Evolutionary conservation across 2,329 filamentous ascomycete genomes (phyloP), one percentile per base, ranked within the genome.

Genomic region (Colletotrichum phormii): DNA sequence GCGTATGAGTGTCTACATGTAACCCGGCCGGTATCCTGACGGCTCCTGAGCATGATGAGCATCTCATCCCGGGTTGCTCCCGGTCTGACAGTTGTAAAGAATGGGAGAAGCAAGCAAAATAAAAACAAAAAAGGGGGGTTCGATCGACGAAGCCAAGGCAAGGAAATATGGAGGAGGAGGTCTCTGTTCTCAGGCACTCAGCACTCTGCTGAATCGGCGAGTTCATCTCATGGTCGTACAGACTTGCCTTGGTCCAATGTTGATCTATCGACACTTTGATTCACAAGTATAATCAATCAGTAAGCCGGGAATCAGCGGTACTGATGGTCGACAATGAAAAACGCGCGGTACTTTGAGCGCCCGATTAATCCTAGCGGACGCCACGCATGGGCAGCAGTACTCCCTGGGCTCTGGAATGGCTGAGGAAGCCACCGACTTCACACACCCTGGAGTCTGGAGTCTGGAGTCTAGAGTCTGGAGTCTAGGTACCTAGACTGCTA

Each of bases 61-160:
- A 58, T 64, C 6, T 60, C 33, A 22, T 72, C 54, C 69, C 59
- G 70, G 54, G 24, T 29, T 42, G 53, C 33, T 60, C 46, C 70
- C 70, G 33, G 70, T 64, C 33, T 60, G 64, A 59, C 33, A 55
- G 65, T 51, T 53, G 53, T 22, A 42, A 22, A 60, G 37, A 49
- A 49, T n/a, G 42, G 42, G 15, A 49, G 3, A n/a, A 49, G 54
- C 26, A 46, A 57, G 46, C 29, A 35, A 64, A 26, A 35, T 29
- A 9, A 22, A 15, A 57, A 53, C 11, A 49, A 49, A 57, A 29
- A 49, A 49, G 15, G 13, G 9, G 24, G 24, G 59, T 49, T 49
- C 59, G 37, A 61, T 61, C 35, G 59, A 22, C 59, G 22, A 62
- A 26, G 42, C 59, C 59, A 62, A 62, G 37, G 24, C 35, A 33